A percentile compares a stretch with the other conserved stretches of the same genome.
phyloP scores from a whole-genome alignment of 176 grass and related monocot genomes.

The Alopecurus myosuroides region DNA sequence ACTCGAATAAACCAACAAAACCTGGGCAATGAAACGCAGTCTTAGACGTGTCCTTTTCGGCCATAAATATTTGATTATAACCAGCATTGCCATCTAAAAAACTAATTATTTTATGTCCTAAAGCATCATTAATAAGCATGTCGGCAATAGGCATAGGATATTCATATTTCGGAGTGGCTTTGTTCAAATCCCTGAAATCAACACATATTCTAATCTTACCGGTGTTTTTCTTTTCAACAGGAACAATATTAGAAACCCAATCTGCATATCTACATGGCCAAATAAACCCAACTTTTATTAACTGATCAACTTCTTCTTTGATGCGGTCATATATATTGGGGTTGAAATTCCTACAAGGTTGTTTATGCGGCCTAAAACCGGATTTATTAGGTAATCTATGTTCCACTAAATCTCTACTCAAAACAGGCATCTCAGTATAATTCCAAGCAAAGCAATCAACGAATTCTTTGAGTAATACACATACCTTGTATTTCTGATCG shows the following conservation, averaged over 20 bases:
- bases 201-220: background rate
- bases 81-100: background rate
- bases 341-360: background rate
- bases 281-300: background rate
- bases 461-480: background rate
- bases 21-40: background rate
- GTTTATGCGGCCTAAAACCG: too few species aligned
- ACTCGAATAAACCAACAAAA: background rate
- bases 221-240: background rate
- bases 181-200: background rate
- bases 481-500: background rate
- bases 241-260: background rate
- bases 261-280: background rate
- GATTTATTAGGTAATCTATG: too few species aligned
- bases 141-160: conserved; percentile 3
- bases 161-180: background rate
- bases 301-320: background rate
- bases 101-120: background rate
- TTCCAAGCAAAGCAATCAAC: background rate
- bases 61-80: conserved; percentile 12
- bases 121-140: background rate
- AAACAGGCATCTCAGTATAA: background rate
- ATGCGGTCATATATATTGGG: background rate
- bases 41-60: background rate
- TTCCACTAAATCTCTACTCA: too few species aligned